Base-by-base conservation (phyloP, 2,329 filamentous ascomycete genomes). In the Apiospora arundinis region DNA sequence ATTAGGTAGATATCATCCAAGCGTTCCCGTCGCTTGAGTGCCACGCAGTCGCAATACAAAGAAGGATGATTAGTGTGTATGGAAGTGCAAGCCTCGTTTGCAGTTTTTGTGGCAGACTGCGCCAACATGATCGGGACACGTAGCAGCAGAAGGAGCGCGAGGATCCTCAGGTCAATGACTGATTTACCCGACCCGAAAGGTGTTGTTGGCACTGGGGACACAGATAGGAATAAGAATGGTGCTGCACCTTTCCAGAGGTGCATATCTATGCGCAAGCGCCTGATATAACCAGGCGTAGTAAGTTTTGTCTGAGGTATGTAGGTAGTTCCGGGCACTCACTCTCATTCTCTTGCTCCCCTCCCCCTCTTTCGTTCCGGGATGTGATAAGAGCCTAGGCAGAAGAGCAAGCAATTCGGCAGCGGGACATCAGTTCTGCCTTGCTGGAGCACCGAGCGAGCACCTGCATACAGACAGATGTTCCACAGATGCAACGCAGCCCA, bases 401-500 rank as follows among this genome's bases (percentile, higher is more conserved):
- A 52, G 48, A 56, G 49, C 28, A 5, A 48, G 21, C 45, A 2
- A n/a, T n/a, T 63, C 56, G 56, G 56, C 56, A 63, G 18, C 32
- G 32, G 32, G 40, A 9, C 56, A 32, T 21, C 32, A 28, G 40
- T 63, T 40, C 56, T 63, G 56, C 56, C 56, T 63, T 63, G 56
- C 32, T n/a, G 28, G 32, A 63, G 28, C 37, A 63, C 56, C 28
- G 56, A 18, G 12, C 18, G 32, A 63, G 28, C 37, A 63, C 56
- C 28, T 63, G 40, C 18, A 23, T n/a, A 63, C 18, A 48, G 21
- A 48, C 3, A 48, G 21, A 16, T 32, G 56, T 63, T 63, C 32
- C 56, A 63, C 56, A 40, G 56, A 40, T 63, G 56, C 56, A 63
- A 63, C 56, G 32, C 32, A 63, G 32, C 56, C 32, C 32, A 40